A percentile compares a stretch with the other conserved stretches of the same genome.
These are phyloP conservation scores for Brassica cretica DNA, from an alignment of 345 rosid species.

Conservation along the genomic window DNA sequence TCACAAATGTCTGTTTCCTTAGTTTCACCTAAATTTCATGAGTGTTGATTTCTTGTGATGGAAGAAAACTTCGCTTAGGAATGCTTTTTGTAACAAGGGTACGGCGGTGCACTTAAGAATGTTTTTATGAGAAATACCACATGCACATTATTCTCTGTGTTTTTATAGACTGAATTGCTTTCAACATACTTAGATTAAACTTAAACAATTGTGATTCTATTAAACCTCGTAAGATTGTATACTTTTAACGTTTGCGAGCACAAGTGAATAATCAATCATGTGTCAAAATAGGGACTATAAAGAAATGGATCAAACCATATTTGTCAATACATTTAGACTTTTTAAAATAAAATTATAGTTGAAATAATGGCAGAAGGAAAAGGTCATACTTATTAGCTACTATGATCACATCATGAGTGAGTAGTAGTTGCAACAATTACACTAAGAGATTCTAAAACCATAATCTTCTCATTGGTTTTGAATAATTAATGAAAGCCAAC, in stretches of 20 bases:
- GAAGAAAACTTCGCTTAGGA: neutral
- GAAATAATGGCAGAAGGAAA: constrained; percentile 20
- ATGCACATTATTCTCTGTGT: neutral
- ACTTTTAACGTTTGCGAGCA: neutral
- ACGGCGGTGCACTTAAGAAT: neutral
- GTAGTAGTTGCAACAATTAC: constrained; percentile 43
- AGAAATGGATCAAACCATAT: neutral
- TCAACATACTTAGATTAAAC: neutral
- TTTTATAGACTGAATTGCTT: neutral
- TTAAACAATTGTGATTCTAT: neutral
- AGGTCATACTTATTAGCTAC: constrained; percentile 21
- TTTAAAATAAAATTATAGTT: constrained; percentile 1
- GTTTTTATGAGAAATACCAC: neutral
- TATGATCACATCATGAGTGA: constrained; percentile 27
- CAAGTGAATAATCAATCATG: neutral
- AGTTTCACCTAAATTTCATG: constrained; percentile 3
- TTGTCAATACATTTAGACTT: neutral
- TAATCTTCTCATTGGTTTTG: constrained; percentile 13
- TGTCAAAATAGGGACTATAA: neutral
- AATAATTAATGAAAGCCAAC: constrained; percentile 20
- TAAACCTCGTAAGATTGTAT: constrained; percentile 6
- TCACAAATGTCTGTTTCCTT: neutral
- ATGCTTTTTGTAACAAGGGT: neutral
- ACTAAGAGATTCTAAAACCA: constrained; percentile 11
- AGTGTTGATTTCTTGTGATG: constrained; percentile 1